A percentile compares a stretch with the other conserved stretches of the same genome.
phyloP scores from a whole-genome alignment of 2,329 filamentous ascomycete genomes.

The Aspergillus tanneri region DNA sequence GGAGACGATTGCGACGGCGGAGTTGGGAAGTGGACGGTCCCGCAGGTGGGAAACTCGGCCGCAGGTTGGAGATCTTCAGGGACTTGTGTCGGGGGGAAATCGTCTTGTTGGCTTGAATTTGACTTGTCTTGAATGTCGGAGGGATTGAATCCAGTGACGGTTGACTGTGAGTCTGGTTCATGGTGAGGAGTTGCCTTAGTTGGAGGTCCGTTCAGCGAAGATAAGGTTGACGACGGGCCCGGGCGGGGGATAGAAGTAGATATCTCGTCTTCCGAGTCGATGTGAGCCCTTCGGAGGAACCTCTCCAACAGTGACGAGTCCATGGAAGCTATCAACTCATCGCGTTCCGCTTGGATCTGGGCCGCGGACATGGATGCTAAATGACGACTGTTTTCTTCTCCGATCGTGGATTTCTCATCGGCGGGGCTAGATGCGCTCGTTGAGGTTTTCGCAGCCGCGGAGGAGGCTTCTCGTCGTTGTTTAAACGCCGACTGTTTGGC shows the following conservation, averaged over 20 bases:
- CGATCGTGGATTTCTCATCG: slow-evolving; percentile 70
- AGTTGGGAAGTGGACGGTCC: slow-evolving; percentile 46
- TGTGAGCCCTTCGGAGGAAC: slow-evolving; percentile 71
- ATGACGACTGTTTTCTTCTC: slow-evolving; percentile 73
- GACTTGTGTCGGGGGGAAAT: slow-evolving; percentile 34
- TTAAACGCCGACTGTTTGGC: slow-evolving; percentile 75
- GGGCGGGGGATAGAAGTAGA: not conserved
- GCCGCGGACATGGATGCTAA: slow-evolving; percentile 75
- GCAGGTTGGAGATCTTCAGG: slow-evolving; percentile 43
- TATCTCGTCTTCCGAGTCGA: slow-evolving; percentile 58
- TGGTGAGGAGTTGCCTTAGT: slow-evolving; percentile 4
- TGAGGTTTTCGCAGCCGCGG: slow-evolving; percentile 8
- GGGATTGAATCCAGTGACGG: not conserved
- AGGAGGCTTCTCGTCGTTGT: slow-evolving; percentile 49
- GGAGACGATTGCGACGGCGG: slow-evolving; percentile 47
- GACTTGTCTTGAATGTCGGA: slow-evolving; percentile 7
- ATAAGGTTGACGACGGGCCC: not conserved
- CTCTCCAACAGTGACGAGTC: slow-evolving; percentile 74
- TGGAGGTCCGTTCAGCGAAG: not conserved
- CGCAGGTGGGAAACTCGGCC: slow-evolving; percentile 36
- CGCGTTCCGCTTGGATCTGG: slow-evolving; percentile 77
- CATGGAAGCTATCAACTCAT: slow-evolving; percentile 75
- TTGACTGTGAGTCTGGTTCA: slow-evolving; percentile 1
- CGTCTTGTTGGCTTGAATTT: slow-evolving; percentile 27
- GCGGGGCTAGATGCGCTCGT: slow-evolving; percentile 2